phyloP scores from a whole-genome alignment of 2,329 filamentous ascomycete species.

The Arachnomyces sp. region DNA sequence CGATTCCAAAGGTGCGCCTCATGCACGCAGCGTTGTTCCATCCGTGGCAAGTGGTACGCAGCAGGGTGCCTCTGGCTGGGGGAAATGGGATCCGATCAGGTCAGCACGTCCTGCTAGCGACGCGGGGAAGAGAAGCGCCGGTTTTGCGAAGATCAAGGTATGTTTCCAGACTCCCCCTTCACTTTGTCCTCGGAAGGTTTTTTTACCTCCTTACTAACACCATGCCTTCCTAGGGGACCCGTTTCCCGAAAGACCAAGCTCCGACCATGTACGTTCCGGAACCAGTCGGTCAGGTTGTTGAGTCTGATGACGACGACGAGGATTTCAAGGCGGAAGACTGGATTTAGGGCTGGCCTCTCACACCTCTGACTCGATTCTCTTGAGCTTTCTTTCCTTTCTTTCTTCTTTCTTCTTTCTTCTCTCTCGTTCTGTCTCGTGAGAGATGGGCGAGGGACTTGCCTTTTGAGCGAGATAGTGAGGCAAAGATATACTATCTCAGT shows the following conservation, averaged over 20 bases:
- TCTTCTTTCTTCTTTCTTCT: neutral
- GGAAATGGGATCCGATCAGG: slow-evolving; percentile 1
- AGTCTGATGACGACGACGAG: slow-evolving; percentile 19
- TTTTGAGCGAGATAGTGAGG: no score
- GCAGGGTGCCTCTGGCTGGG: no score
- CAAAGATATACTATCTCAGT: no score
- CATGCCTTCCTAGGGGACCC: slow-evolving; percentile 11
- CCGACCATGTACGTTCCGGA: slow-evolving; percentile 16
- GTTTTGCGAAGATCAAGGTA: slow-evolving; percentile 21
- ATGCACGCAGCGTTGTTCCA: slow-evolving; percentile 8
- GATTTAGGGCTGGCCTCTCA: slow-evolving; percentile 7
- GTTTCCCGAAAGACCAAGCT: slow-evolving; percentile 14
- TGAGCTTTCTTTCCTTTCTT: neutral
- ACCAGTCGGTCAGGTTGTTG: slow-evolving; percentile 8
- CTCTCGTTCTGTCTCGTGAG: no score
- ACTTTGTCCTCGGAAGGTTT: neutral
- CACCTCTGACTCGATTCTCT: neutral
- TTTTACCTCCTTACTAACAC: slow-evolving; percentile 6
- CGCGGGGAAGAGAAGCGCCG: slow-evolving; percentile 8
- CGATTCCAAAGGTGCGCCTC: slow-evolving; percentile 14
- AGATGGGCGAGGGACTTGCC: no score
- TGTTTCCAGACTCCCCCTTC: slow-evolving; percentile 1
- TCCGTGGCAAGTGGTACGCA: slow-evolving; percentile 6
- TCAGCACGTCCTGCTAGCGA: neutral
- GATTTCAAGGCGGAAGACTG: slow-evolving; percentile 14